Evolutionary conservation across 306 rosid genomes (phyloP), one percentile per base, ranked within the genome.

Genomic region (Glycine tomentella): DNA sequence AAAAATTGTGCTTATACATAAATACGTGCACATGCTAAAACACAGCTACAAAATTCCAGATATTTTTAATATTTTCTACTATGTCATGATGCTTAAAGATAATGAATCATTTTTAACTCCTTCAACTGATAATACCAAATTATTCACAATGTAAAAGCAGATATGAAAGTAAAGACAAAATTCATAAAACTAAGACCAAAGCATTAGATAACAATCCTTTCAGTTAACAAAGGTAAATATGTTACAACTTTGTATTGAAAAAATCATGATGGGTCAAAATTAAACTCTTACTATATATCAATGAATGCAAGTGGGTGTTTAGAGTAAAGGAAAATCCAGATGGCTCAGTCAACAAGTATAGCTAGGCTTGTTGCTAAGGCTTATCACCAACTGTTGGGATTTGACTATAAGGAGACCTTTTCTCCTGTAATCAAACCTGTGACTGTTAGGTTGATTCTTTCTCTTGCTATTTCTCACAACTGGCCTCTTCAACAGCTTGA

Each of bases 201-300:
- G 52, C 50, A 67, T 62, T 59, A 82, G 55, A 77, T 78, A 44
- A 66, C 50, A 65, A 36, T 53, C 15, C 51, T 31, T 16, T 6
- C 11, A 45, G 77, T 33, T 51, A 85, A 40, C 34, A 76, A 76
- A 69, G 57, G 52, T 69, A 69, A 79, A 79, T 69, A 80, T 13
- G 42, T 16, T 61, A 6, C 15, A 59, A 76, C 72, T 40, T n/a
- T 7, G 46, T 6, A 7, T 46, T 38, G 63, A 55, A 46, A 62
- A 15, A 25, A 12, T 53, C 25, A 71, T 36, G 6, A 69, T 14
- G 10, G n/a, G 12, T 31, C 66, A 80, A 73, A 50, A 25, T 63
- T 20, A 40, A 64, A 71, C 61, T 8, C 51, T 40, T 9, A 51
- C 64, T 49, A 46, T 49, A 65, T 57, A 25, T 73, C 67, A 72